phyloP scores from a whole-genome alignment of 306 rosid species.

The Prunus campanulata region DNA sequence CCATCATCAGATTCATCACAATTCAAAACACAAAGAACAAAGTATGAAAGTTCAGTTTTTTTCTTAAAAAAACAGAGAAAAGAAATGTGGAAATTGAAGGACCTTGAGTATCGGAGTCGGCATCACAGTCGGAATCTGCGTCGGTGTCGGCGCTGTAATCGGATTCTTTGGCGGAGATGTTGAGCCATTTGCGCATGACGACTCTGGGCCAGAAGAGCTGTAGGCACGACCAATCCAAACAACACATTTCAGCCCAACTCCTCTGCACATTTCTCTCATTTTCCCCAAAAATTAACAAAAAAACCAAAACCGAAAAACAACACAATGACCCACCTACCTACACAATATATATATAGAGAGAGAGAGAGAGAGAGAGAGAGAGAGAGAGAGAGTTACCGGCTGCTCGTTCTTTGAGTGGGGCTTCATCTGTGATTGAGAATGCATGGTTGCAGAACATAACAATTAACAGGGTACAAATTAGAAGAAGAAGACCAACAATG shows the following conservation, averaged over 20 bases:
- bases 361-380: slow-evolving; percentile 3
- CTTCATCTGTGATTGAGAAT: slow-evolving; percentile 10
- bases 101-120: slow-evolving; percentile 63
- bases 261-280: slow-evolving; percentile 67
- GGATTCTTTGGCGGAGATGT: slow-evolving; percentile 52
- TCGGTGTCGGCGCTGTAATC: slow-evolving; percentile 73
- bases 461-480: neutral
- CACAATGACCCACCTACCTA: neutral
- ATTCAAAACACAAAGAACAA: neutral
- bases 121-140: slow-evolving; percentile 41
- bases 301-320: slow-evolving; percentile 7
- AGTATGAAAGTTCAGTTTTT: too few species aligned
- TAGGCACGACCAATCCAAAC: slow-evolving; percentile 50
- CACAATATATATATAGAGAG: neutral
- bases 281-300: slow-evolving; percentile 31
- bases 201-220: slow-evolving; percentile 79
- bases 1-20: too few species aligned
- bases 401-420: slow-evolving; percentile 12
- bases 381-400: slow-evolving; percentile 5
- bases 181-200: slow-evolving; percentile 80
- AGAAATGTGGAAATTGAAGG: neutral
- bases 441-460: neutral
- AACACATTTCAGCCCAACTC: slow-evolving; percentile 61
- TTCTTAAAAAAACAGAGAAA: neutral
- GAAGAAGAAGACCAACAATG: neutral